Evolutionary conservation across 2,329 filamentous ascomycete genomes (phyloP), one percentile per base, ranked within the genome.

Genomic region (Daldinia sp.): DNA sequence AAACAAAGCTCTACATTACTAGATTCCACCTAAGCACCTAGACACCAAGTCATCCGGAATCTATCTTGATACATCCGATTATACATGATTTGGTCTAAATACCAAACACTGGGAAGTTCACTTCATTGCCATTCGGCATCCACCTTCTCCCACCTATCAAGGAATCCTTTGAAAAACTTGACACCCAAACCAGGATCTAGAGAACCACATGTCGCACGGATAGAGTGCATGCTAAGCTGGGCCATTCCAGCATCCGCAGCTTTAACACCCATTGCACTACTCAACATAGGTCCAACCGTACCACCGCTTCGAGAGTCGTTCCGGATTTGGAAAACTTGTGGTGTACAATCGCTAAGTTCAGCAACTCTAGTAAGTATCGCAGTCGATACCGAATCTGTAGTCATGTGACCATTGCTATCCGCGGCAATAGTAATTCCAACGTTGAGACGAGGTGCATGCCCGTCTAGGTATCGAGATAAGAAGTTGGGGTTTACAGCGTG

Each of bases 401-500:
- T 97, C 92, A 97, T 97, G 79, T 98, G 93, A 3, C 93, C 95
- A 73, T 97, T 97, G 52, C 88, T 87, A 77, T 98, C 94, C 19
- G 88, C 87, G 45, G 87, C 89, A 35, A 99, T 84, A 13, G 89
- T 87, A 29, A 97, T 85, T 32, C 95, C 95, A 29, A 95, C 87
- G 76, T 99, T 99, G 55, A 99, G 86, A 61, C 91, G 86, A 0
- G 95, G 94, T 2, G 92, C 84, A 79, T 99, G 95, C 71, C 92
- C 90, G 58, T 91, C 85, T 15, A 97, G 88, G 79, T 98, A 98
- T 25, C 86, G 87, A 67, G 84, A 84, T 0, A 93, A 80, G 82
- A 98, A 99, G 81, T 98, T 98, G 61, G 95, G 95, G 80, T 97
- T 94, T 7, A 94, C 91, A 37, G 94, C 93, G 78, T 98, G 95